phyloP scores from a whole-genome alignment of 371 early-diverging fungal species.

The Syncephalastrum racemosum region DNA sequence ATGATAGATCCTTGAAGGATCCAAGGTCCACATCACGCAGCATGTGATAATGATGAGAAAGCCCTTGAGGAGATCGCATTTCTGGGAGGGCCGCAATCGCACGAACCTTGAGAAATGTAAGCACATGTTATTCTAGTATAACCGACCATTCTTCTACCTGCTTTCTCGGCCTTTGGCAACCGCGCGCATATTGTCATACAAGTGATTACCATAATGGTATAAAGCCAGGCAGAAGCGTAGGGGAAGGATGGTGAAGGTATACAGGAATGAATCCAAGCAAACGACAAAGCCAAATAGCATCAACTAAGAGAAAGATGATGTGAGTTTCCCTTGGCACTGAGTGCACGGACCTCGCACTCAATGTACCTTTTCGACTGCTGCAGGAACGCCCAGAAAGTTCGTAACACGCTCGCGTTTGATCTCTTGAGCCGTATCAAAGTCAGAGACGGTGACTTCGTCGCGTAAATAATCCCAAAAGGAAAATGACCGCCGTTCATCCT shows the following conservation, averaged over 20 bases:
- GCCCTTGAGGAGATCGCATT: constrained; percentile 85
- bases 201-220: constrained; percentile 29
- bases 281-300: constrained; percentile 89
- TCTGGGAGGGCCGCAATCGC: constrained; percentile 73
- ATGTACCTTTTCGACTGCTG: constrained; percentile 79
- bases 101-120: constrained; percentile 18
- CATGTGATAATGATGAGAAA: constrained; percentile 73
- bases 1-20: constrained; percentile 92
- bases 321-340: background rate
- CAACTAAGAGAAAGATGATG: constrained; percentile 44
- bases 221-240: constrained; percentile 78
- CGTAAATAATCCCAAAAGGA: constrained; percentile 62
- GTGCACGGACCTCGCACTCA: background rate
- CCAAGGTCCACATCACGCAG: constrained; percentile 72
- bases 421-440: constrained; percentile 73
- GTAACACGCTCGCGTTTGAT: constrained; percentile 81
- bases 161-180: constrained; percentile 19
- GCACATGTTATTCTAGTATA: background rate
- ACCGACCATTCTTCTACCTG: constrained; percentile 14
- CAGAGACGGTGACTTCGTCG: constrained; percentile 71
- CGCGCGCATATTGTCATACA: constrained; percentile 17
- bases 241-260: constrained; percentile 92
- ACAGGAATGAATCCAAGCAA: constrained; percentile 92
- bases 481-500: constrained; percentile 12
- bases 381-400: constrained; percentile 82